Evolutionary conservation across 1,284 basidiomycete species (phyloP), one percentile per base, ranked within the genome.

Genomic region (Sporisorium iseilematis-ciliati): DNA sequence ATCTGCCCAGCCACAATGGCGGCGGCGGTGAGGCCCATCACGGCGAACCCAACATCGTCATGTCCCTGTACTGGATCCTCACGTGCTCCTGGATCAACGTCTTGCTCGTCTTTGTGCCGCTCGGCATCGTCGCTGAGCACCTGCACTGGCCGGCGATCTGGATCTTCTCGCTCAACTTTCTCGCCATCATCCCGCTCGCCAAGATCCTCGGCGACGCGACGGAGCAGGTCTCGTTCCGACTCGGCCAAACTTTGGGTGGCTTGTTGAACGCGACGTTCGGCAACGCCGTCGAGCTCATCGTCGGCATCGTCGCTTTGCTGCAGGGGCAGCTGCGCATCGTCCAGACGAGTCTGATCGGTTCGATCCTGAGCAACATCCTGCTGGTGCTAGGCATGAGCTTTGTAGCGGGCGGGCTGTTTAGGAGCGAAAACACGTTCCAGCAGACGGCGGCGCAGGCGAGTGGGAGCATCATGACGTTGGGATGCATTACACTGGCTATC

Each of bases 401-500:
- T 59, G 71, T 80, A 12, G 83, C 79, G 7, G 83, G 83, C 26
- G 88, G 86, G 63, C 46, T 85, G 53, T 77, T 73, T 59, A 69
- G 69, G 48, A 48, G 68, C 40, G 83, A 85, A 50, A 80, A 77
- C 59, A 71, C 70, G 11, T 85, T 85, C 55, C 82, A 83, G 58
- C 79, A 82, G 65, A 85, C 83, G 1, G 80, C 83, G 7, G 83
- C 83, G 23, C 83, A 85, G 73, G 82, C 83, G 1, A 75, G 66
- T 14, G 82, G 74, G 43, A 80, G 77, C n/a, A 83, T 96, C 65
- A 92, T 95, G 92, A 94, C 92, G 4, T 87, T 96, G 38, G 89
- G 93, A 7, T 93, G 92, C 85, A 93, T 95, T 85, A 94, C 93
- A 29, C 89, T 97, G 43, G 91, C 95, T 70, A 91, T 97, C 64